Conservation (phyloP, 1,284 basidiomycete genomes). For the Trichosporon ovoides region DNA sequence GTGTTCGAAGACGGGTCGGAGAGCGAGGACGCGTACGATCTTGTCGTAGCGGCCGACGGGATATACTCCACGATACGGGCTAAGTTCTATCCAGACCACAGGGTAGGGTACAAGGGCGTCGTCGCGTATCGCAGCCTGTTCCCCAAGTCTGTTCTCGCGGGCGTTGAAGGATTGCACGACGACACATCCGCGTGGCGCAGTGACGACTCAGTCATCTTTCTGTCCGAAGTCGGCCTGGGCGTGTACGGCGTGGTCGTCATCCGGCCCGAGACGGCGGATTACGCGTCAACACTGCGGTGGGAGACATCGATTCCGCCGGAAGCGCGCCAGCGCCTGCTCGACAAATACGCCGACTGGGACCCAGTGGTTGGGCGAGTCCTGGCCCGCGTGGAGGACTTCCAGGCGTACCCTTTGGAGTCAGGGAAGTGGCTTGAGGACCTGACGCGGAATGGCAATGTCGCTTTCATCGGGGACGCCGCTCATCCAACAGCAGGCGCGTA, state of each 20-base stretch:
- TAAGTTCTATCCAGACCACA: constrained; percentile 26
- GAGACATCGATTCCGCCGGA: neutral
- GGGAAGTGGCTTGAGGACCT: neutral
- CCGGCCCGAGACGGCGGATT: neutral
- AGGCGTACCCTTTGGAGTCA: neutral
- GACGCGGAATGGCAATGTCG: neutral
- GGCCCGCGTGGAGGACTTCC: neutral
- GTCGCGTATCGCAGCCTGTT: constrained; percentile 28
- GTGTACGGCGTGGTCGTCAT: neutral
- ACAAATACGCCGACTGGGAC: neutral
- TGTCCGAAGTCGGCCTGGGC: neutral
- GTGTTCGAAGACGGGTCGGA: constrained; percentile 13
- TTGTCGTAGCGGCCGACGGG: constrained; percentile 34
- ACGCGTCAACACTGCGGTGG: neutral
- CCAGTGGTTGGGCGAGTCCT: neutral
- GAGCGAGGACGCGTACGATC: constrained; percentile 21
- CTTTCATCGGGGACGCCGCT: neutral
- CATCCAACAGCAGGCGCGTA: constrained; percentile 7
- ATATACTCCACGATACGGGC: constrained; percentile 32
- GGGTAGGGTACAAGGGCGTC: constrained; percentile 28
- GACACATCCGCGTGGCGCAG: neutral
- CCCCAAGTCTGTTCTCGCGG: constrained; percentile 21
- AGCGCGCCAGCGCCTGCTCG: neutral
- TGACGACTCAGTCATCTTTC: neutral
- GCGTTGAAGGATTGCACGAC: constrained; percentile 11